Base-by-base conservation (phyloP, 371 early-diverging fungal species). In the Dinochytrium kinnereticum region DNA sequence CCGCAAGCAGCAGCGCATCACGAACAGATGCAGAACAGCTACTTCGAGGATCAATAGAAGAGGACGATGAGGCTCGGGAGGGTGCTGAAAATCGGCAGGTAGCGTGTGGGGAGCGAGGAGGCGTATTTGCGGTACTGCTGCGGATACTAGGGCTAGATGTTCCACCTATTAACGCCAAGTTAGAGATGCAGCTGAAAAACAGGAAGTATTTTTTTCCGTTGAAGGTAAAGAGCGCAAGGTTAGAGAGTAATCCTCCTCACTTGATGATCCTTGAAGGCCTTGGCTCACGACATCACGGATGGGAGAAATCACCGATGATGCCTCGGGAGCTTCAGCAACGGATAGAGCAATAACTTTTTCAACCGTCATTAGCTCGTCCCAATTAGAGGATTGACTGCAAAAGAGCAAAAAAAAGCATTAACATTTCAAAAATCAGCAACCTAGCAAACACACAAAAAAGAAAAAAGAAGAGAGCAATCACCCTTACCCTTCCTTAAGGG, bases 261-360 rank as follows among this genome's bases (percentile, higher is more conserved):
- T 55, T 15, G 55, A 31, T 55, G 1, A 30, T 36, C 40, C 2
- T n/a, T 53, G 55, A 15, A 53, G 50, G 21, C 59, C 67, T 51
- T 38, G 21, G 38, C 31, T 61, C 24, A 77, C 44, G 21, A 77
- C 67, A 59, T 77, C 74, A 15, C 53, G 15, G 3, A 78, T 15
- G 15, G 75, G 78, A 51, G 53, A 24, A 5, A 74, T 44, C 30
- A 68, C 57, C 1, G 38, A 36, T 1, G 68, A 30, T 0, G 71
- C 36, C 28, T 78, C 74, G 19, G 33, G 19, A 1, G 72, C 64
- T 61, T 80, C 80, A 1, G 80, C 36, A 13, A 80, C 33, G 7
- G 78, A 49, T 5, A 72, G 38, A 1, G 61, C n/a, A 2, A 75
- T 61, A 0, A 75, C 39, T 55, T 77, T 75, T 68, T 80, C 80